Percentiles rank a stretch among this genome's conserved stretches.
These are phyloP conservation scores for Pseudocercospora pini-densiflorae DNA, from an alignment of 2,329 filamentous ascomycete genomes.

Conservation along the genomic window DNA sequence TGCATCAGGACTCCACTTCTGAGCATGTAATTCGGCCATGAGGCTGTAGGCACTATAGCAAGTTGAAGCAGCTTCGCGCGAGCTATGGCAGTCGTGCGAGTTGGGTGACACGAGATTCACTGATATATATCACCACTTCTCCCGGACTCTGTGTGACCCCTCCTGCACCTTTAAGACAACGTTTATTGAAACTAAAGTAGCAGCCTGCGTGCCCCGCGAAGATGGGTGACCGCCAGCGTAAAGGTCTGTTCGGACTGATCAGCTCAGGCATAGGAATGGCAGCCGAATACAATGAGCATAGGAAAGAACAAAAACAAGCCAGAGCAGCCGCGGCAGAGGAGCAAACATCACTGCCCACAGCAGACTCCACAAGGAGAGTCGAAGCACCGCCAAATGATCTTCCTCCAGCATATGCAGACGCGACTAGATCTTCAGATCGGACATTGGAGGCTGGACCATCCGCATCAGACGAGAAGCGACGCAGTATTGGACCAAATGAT, in stretches of 20 bases:
- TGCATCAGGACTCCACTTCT: not conserved
- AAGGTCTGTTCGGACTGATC: constrained; percentile 20
- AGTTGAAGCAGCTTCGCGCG: not conserved
- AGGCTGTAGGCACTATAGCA: not conserved
- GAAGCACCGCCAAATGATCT: constrained; percentile 2
- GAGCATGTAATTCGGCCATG: not conserved
- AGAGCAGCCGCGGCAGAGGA: constrained; percentile 20
- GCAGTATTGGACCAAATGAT: not conserved
- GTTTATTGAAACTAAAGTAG: not conserved
- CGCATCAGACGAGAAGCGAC: constrained; percentile 9
- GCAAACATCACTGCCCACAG: not conserved
- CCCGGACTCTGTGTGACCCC: not conserved
- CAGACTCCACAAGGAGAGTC: constrained; percentile 3
- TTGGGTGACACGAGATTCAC: not conserved
- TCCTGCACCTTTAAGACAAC: not conserved
- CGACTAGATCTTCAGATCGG: not conserved
- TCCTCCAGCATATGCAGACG: constrained; percentile 18
- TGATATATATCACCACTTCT: not conserved
- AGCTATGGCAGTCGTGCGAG: not conserved
- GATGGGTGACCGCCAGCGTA: not conserved
- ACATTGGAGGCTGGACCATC: constrained; percentile 6
- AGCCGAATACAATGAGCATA: constrained; percentile 36
- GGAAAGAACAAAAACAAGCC: constrained; percentile 31
- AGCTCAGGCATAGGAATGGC: constrained; percentile 36
- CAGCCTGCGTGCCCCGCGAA: not conserved